Evolutionary conservation across 768 basidiomycete species (phyloP).

Genomic region (Boletellus ananas): DNA sequence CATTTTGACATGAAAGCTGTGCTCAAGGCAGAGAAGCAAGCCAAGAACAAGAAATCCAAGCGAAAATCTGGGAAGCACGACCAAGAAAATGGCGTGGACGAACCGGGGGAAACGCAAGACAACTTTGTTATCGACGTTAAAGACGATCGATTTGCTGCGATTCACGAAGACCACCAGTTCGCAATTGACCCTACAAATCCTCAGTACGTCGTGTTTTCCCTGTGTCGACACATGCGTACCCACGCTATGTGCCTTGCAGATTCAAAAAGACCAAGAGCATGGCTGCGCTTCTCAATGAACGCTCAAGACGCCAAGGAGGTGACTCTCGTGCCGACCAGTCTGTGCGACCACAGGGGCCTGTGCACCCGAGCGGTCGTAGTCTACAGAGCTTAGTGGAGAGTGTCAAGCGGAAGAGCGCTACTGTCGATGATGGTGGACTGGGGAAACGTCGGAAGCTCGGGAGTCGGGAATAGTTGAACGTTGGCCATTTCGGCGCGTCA

Average conservation of each 20-base stretch:
- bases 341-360: neutral
- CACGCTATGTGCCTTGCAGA: conserved; percentile 37
- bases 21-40: conserved; percentile 76
- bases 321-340: conserved; percentile 9
- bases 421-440: conserved; percentile 21
- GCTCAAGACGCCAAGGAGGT: conserved; percentile 59
- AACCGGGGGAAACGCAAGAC: conserved; percentile 66
- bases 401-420: conserved; percentile 73
- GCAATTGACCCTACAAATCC: conserved; percentile 97
- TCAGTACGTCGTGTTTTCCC: conserved; percentile 54
- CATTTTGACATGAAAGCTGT: conserved; percentile 93
- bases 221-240: neutral
- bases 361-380: conserved; percentile 26
- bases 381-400: conserved; percentile 76
- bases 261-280: conserved; percentile 94
- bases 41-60: conserved; percentile 38
- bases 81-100: conserved; percentile 34
- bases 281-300: conserved; percentile 78
- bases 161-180: conserved; percentile 88
- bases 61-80: conserved; percentile 20
- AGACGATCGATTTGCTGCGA: conserved; percentile 82
- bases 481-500: too few relatives aligned
- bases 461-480: conserved; percentile 15
- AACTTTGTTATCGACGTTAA: conserved; percentile 80
- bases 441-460: conserved; percentile 40